Evolutionary conservation across 192 early-diverging fungal genomes (phyloP).

Genomic region (Backusella parvicylindrica): DNA sequence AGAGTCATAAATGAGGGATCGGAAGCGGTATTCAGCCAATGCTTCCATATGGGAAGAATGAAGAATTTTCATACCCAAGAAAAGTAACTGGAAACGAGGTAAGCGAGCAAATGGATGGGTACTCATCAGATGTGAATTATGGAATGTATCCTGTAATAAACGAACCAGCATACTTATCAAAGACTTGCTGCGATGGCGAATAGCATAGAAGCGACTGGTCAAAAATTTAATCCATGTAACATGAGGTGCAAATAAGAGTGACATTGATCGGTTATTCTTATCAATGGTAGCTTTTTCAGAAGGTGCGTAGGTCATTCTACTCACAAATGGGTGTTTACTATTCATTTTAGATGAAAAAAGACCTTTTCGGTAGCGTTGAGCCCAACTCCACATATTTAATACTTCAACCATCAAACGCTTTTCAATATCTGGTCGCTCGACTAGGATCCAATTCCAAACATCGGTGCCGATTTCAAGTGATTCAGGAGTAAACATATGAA

Average conservation of each 20-base stretch:
- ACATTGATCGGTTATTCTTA: conserved; percentile 56
- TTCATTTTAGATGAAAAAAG: conserved; percentile 65
- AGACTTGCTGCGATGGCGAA: conserved; percentile 65
- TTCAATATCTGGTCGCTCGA: conserved; percentile 67
- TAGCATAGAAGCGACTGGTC: conserved; percentile 77
- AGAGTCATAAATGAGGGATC: conserved; percentile 58
- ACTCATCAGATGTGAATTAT: conserved; percentile 39
- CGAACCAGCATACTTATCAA: conserved; percentile 71
- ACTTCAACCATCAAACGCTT: conserved; percentile 82
- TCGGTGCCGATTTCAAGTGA: conserved; percentile 74
- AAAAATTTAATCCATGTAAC: conserved; percentile 85
- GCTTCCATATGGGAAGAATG: conserved; percentile 61
- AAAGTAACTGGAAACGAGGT: conserved; percentile 73
- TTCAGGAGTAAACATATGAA: conserved; percentile 72
- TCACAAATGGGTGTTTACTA: conserved; percentile 73
- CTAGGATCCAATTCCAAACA: conserved; percentile 90
- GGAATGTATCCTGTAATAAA: conserved; percentile 73
- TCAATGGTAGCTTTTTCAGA: conserved; percentile 69
- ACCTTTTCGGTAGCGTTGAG: conserved; percentile 73
- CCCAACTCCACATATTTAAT: conserved; percentile 78
- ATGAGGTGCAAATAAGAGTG: conserved; percentile 67
- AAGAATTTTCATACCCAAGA: conserved; percentile 71
- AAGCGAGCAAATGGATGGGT: conserved; percentile 74
- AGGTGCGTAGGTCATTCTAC: conserved; percentile 89
- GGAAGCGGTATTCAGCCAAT: conserved; percentile 59